Evolutionary conservation across 805 yeast species (phyloP).

Genomic region (Torulaspora quercuum): DNA sequence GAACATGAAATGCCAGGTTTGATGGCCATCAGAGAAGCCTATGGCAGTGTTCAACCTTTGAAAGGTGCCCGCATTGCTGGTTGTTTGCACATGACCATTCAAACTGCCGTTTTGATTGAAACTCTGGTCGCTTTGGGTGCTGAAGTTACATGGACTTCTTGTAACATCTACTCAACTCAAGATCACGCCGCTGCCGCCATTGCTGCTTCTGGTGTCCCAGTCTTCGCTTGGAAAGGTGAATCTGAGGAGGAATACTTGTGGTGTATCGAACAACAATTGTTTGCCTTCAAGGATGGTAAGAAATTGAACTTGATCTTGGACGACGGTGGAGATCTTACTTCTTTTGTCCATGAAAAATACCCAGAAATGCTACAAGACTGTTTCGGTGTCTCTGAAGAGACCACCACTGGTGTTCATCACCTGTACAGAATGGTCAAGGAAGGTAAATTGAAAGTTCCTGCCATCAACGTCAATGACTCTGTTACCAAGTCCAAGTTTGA

Average conservation of each 20-base stretch:
- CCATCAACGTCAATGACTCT: conserved; percentile 97
- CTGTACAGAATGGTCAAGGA: conserved; percentile 93
- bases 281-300: conserved; percentile 93
- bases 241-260: conserved; percentile 98
- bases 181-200: conserved; percentile 99
- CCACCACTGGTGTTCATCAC: conserved; percentile 99
- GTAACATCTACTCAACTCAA: conserved; percentile 99
- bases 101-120: conserved; percentile 98
- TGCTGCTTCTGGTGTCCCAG: conserved; percentile 99
- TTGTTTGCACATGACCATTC: conserved; percentile 99
- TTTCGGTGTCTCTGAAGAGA: conserved; percentile 96
- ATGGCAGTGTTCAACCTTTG: conserved; percentile 89
- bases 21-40: conserved; percentile 92
- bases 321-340: conserved; percentile 98
- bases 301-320: conserved; percentile 95
- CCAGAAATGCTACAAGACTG: conserved; percentile 96
- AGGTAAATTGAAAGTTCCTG: conserved; percentile 90
- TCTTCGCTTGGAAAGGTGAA: conserved; percentile 99
- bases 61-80: conserved; percentile 99
- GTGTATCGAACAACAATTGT: conserved; percentile 99
- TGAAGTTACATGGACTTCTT: conserved; percentile 98
- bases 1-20: conserved; percentile 99
- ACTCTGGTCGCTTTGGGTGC: conserved; percentile 97
- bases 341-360: conserved; percentile 94
- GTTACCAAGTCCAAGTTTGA: conserved; percentile 99